Base-by-base conservation (phyloP, 139 green algal species). In the Haematococcus lacustris region DNA sequence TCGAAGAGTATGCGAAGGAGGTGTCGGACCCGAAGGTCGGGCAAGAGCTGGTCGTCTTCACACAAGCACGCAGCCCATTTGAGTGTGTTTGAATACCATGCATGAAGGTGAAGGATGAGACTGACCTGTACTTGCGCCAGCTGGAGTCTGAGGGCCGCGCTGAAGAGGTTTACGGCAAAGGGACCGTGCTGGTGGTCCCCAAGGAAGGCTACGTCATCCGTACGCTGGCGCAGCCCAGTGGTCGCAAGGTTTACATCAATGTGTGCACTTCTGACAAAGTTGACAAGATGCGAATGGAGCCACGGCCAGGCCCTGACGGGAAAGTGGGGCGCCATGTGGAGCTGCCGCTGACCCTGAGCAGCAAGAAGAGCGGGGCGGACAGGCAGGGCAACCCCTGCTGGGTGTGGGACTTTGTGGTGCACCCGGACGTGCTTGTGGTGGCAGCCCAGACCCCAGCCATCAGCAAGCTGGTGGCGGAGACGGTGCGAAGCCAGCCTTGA, bases 1-100 rank as follows among this genome's bases (percentile, higher is more conserved):
- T 93, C 71, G 71, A 74, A n/a, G 84, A 93, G 9, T 93, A 91
- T 73, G 84, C 82, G 25, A 82, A 84, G 34, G 84, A 91, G 53
- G 86, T 93, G 3, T 83, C 83, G 5, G 80, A 93, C 51, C 88
- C 88, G 1, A 86, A 87, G 78, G 86, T 88, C 30, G 78, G 2
- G 7, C 33, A 26, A 21, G 21, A 26, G 21, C n/a, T n/a, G n/a
- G n/a, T n/a, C n/a, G n/a, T n/a, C n/a, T n/a, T n/a, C n/a, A n/a
- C n/a, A n/a, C n/a, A n/a, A n/a, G n/a, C n/a, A n/a, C n/a, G n/a
- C n/a, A n/a, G n/a, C n/a, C n/a, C 34, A 23, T 2, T 65, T n/a
- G 38, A 51, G 69, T 65, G 30, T 51, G 32, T 28, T 28, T 7
- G 30, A n/a, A 57, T 21, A 57, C 47, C 47, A 57, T 57, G 47